phyloP scores from a whole-genome alignment of 139 green algal species.

The Chlorella vulgaris region DNA sequence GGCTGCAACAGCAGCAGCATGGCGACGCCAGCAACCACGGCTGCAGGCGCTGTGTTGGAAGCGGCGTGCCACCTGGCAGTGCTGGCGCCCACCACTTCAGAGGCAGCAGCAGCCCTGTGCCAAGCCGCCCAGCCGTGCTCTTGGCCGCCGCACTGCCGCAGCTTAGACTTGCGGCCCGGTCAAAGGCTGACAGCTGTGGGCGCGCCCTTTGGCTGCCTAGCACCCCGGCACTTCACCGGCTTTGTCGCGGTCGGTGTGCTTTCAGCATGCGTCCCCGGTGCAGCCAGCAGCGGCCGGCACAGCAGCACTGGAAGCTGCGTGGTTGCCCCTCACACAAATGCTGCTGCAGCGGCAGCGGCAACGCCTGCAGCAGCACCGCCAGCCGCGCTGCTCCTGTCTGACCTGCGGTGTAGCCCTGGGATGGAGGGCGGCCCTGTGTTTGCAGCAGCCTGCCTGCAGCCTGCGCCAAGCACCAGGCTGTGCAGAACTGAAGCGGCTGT shows the following conservation, averaged over 20 bases:
- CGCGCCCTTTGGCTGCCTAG: conserved; percentile 72
- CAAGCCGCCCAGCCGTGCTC: neutral
- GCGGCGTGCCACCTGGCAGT: conserved; percentile 26
- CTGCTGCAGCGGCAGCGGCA: neutral
- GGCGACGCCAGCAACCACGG: neutral
- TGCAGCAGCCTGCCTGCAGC: no score
- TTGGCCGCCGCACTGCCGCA: neutral
- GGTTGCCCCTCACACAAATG: no score
- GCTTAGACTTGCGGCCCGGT: neutral
- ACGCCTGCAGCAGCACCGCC: neutral
- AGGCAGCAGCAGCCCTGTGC: neutral
- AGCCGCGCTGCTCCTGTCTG: conserved; percentile 49
- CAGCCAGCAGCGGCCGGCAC: neutral
- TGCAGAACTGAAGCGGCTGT: neutral
- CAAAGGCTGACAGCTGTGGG: conserved; percentile 33
- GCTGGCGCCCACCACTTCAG: neutral
- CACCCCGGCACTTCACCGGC: conserved; percentile 60
- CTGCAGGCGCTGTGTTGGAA: neutral
- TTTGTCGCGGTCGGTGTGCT: conserved; percentile 48
- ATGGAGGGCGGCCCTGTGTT: conserved; percentile 70
- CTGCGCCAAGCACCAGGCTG: no score
- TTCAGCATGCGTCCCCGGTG: neutral
- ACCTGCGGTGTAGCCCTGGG: conserved; percentile 63
- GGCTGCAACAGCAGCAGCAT: neutral
- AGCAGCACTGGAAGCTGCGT: neutral